Base-by-base conservation (phyloP, 176 grass and related monocot species). In the Triticum timopheevii region DNA sequence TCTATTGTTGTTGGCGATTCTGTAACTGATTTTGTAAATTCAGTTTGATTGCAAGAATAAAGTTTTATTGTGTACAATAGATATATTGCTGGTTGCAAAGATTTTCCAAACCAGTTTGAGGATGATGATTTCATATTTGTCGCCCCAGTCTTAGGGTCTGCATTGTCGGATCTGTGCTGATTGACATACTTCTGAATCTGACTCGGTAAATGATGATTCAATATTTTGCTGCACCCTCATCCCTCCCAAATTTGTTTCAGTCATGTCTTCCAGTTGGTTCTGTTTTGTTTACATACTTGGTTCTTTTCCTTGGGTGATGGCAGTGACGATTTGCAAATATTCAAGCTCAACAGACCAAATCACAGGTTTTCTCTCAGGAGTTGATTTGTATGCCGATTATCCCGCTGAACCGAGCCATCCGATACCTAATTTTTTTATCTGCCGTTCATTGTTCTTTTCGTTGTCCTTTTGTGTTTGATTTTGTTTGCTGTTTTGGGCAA, bases 331-430 rank as follows among this genome's bases (percentile, higher is more conserved):
- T 56, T 56, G 15, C 65, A 68, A 89, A 90, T 84, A 88, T 93
- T 97, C 95, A 97, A 97, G 95, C 95, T 94, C 92, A 97, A 97
- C 95, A 97, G 92, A 97, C 95, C 95, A 76, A 80, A 97, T 97
- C 61, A 66, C 95, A 91, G 88, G 79, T 91, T 85, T 89, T 94
- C 85, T 87, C 68, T 58, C 2, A 61, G 16, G 86, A 69, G 69
- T 88, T 30, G 91, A 90, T 98, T 70, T 98, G 95, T 89, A 93
- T 98, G 95, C 86, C 85, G 95, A 98, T 61, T 76, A 63, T 30
- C 90, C 93, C 91, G 95, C 95, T 98, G 95, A 56, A 56, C 52
- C 6, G 52, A 56, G 52, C 52, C 52, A 56, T 56, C 52, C 19
- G 6, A 6, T 20, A 56, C 17, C 17, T 20, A 5, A 20, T 56